Evolutionary conservation across 192 early-diverging fungal species (phyloP).

Genomic region (Dissophora ornata): DNA sequence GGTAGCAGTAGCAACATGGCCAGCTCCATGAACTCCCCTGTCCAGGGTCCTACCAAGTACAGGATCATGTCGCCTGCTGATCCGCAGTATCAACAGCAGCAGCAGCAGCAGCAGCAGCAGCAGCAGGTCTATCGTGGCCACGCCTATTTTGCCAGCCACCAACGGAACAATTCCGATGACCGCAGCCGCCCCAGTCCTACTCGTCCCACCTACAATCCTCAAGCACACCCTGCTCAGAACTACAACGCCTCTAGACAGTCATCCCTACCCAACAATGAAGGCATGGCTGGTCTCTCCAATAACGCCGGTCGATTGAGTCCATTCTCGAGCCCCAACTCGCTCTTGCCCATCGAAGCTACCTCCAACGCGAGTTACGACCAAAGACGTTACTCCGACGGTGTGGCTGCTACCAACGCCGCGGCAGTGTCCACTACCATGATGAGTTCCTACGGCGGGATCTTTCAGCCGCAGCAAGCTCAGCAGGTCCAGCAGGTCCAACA

Average conservation of each 20-base stretch:
- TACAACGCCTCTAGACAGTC: neutral
- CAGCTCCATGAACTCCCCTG: conserved; percentile 8
- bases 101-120: conserved; percentile 17
- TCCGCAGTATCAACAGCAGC: conserved; percentile 4
- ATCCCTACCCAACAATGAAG: neutral
- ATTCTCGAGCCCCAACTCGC: conserved; percentile 2
- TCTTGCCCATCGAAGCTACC: conserved; percentile 18
- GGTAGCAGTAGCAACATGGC: neutral
- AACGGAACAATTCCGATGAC: conserved; percentile 27
- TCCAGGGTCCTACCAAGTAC: conserved; percentile 17
- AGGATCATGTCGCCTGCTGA: conserved; percentile 23
- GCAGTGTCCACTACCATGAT: neutral
- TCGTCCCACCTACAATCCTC: conserved; percentile 12
- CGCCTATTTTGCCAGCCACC: conserved; percentile 29
- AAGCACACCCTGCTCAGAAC: neutral
- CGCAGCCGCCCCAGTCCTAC: conserved; percentile 11
- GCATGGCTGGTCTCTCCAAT: neutral
- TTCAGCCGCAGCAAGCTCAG: conserved; percentile 14
- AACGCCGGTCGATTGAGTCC: conserved; percentile 31
- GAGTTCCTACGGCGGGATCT: conserved; percentile 11
- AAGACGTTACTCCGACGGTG: conserved; percentile 5
- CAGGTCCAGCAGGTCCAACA: neutral
- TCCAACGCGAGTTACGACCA: conserved; percentile 1
- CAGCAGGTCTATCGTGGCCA: conserved; percentile 12
- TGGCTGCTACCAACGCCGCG: neutral